phyloP scores from a whole-genome alignment of 805 yeast species.

The Metschnikowia colocasiae region DNA sequence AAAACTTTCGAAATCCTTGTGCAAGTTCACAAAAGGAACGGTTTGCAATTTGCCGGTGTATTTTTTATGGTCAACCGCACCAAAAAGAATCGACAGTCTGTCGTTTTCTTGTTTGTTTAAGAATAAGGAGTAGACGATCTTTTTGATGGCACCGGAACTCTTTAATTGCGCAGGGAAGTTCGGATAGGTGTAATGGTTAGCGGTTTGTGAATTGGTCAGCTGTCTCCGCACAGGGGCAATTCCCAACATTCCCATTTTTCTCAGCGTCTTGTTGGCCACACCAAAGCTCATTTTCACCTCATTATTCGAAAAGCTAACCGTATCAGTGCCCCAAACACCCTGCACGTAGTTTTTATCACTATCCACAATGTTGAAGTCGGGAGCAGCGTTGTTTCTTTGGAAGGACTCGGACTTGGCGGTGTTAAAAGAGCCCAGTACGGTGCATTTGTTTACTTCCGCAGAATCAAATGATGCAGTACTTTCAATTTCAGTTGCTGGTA shows the following conservation, averaged over 20 bases:
- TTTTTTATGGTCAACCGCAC: not conserved
- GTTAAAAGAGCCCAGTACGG: no score
- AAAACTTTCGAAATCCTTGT: no score
- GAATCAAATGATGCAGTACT: no score
- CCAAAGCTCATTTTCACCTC: not conserved
- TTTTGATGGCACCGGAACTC: not conserved
- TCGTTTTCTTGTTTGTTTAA: not conserved
- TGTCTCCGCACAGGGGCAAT: not conserved
- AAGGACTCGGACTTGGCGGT: no score
- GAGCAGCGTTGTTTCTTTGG: no score
- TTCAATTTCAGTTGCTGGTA: no score
- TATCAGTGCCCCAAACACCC: not conserved
- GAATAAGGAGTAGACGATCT: not conserved
- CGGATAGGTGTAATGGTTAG: no score
- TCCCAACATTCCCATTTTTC: not conserved
- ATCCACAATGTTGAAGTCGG: no score
- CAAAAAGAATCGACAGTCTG: not conserved
- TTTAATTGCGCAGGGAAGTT: not conserved
- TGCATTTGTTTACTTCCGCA: no score
- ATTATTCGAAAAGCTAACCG: not conserved
- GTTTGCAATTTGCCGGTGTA: not conserved
- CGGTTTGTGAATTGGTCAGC: not conserved
- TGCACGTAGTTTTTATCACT: no score
- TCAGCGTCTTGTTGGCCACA: not conserved
- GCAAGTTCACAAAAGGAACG: not conserved